These are phyloP conservation scores for Podochytrium sp. DNA, from an alignment of 192 early-diverging fungal species.

Conservation along the genomic window DNA sequence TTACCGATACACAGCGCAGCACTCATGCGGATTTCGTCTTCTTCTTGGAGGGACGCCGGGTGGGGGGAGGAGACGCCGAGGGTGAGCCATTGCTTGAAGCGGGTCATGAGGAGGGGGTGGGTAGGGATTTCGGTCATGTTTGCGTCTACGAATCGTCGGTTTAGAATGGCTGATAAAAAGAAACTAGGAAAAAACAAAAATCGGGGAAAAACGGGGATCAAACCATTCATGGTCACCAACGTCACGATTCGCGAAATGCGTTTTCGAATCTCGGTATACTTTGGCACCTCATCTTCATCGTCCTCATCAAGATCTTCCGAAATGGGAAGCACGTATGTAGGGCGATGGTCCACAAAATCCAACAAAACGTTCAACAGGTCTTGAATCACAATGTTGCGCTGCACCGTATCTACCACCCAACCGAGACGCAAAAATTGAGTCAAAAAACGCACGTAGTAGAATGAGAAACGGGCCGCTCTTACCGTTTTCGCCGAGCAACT, in stretches of 20 bases:
- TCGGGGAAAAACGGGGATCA: not conserved
- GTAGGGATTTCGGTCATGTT: constrained; percentile 51
- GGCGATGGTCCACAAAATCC: constrained; percentile 54
- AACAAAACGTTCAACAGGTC: constrained; percentile 42
- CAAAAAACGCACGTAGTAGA: not conserved
- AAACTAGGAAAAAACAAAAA: not conserved
- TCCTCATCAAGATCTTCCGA: constrained; percentile 13
- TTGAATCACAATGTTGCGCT: constrained; percentile 41
- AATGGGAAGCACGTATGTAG: not conserved
- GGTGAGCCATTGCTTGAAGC: constrained; percentile 53
- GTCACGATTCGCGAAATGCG: constrained; percentile 49
- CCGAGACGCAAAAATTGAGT: not conserved
- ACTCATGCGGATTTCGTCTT: constrained; percentile 60
- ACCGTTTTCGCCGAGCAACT: constrained; percentile 54
- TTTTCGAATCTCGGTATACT: constrained; percentile 47
- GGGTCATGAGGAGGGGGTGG: constrained; percentile 35
- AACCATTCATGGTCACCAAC: constrained; percentile 57
- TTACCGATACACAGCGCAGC: constrained; percentile 60
- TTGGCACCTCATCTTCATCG: constrained; percentile 28
- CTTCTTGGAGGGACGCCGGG: constrained; percentile 25
- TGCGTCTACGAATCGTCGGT: constrained; percentile 31
- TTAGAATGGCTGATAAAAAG: not conserved
- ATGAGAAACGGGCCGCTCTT: not conserved
- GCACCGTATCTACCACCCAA: constrained; percentile 37
- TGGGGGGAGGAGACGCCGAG: constrained; percentile 33